Base-by-base conservation (phyloP, 2,329 filamentous ascomycete genomes). In the Stagonosporopsis rhizophila region DNA sequence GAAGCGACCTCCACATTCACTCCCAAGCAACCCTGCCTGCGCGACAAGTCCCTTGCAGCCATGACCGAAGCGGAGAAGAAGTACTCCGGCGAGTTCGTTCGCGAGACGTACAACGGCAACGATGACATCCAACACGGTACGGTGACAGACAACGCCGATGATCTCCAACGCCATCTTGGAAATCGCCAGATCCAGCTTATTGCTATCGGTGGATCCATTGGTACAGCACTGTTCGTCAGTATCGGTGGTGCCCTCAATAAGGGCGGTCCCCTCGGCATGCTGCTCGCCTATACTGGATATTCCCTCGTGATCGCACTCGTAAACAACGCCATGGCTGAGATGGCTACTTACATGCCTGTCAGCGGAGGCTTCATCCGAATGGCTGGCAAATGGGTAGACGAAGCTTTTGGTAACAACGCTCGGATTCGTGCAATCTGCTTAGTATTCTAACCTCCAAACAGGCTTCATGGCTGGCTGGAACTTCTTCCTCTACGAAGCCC, bases 301-400 rank as follows among this genome's bases (percentile, higher is more conserved):
- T 79, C 78, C 34, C 70, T 77, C 65, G 67, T 88, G 50, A 79
- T 89, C 56, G 86, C 78, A 22, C 76, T 87, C 42, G 83, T 89
- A 68, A 89, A 88, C 79, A 89, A 88, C 68, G 82, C 81, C 59
- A 79, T 88, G 56, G 86, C 87, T 8, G 87, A 89, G 71, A 89
- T 89, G 86, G 82, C 79, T 27, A 80, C 81, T 34, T 83, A 83
- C 59, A 85, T 87, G 80, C 87, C 87, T 22, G 81, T 89, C 42
- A 82, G 80, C 38, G 86, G 86, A 60, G 84, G 84, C 2, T 89
- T 88, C 68, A 83, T 89, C 61, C 85, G 87, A 57, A 80, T 88
- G 66, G 53, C 49, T 39, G 49, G 49, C 17, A 44, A 52, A 39
- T 52, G 49, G 49, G 49, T 52, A 14, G 49, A 52, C 15, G 49